Base-by-base conservation (phyloP, 106 monocot species). In the Hemerocallis citrina region DNA sequence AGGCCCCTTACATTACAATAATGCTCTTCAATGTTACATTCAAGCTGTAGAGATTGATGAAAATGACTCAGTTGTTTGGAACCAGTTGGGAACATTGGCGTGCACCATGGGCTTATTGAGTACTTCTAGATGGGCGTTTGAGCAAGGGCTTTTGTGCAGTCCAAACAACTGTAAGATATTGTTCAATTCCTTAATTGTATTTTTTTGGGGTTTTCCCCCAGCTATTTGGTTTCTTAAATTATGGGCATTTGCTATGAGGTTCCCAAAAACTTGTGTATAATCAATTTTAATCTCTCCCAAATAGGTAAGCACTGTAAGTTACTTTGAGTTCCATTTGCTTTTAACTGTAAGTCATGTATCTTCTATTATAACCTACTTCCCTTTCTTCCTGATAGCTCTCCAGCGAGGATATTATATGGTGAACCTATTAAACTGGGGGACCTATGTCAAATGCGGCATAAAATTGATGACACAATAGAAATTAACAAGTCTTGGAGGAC, bases 1-100 rank as follows among this genome's bases (percentile, higher is more conserved):
- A 80, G 96, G 91, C 16, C 65, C 78, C 10, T 39, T 31, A 3
- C 67, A 77, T 54, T 72, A 84, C 59, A 66, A 91, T 54, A 98
- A 59, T 79, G 96, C 96, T 64, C 83, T 98, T 65, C 81, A 75
- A 17, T 91, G 96, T 63, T 98, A 98, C 68, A 81, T 98, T 55
- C 96, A 98, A 73, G 96, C 96, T 58, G 87, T 88, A 44, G 96
- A 91, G 69, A 88, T 98, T 62, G 96, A 98, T 71, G 59, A 68
- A 43, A 84, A 67, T 72, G 96, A 98, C 37, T 76, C 86, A 40
- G 96, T 98, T 69, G 84, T 98, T 35, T 98, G 96, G 96, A 98
- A 98, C 73, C 81, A 91, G 40, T 62, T 98, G 72, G 96, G 96
- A 7, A 92, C 91, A 30, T 63, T 98, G 33, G 84, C 96, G 37